These are phyloP conservation scores for Abortiporus biennis DNA, from an alignment of 1,284 basidiomycete species.

Conservation along the genomic window DNA sequence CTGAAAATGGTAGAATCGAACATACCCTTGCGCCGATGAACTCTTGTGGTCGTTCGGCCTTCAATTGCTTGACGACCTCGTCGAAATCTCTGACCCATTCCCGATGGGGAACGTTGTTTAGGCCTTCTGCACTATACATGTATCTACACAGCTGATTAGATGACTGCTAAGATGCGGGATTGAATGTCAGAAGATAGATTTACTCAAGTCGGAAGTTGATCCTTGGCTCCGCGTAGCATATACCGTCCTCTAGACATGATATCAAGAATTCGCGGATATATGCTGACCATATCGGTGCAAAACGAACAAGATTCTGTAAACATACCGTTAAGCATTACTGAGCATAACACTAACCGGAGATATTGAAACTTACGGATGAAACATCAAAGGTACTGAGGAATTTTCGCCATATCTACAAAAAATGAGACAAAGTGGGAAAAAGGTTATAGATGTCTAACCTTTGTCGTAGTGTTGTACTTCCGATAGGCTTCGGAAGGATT, in stretches of 20 bases:
- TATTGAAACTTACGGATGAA: conserved; percentile 32
- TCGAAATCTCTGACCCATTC: conserved; percentile 58
- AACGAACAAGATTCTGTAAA: conserved; percentile 44
- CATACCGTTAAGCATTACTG: no score
- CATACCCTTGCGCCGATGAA: conserved; percentile 61
- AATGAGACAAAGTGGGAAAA: not conserved
- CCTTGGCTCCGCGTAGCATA: conserved; percentile 67
- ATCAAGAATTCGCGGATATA: conserved; percentile 60
- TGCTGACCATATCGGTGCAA: conserved; percentile 47
- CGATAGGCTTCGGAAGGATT: conserved; percentile 64
- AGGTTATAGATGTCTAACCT: conserved; percentile 36
- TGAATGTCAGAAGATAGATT: conserved; percentile 3
- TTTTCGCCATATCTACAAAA: conserved; percentile 62
- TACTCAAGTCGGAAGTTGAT: conserved; percentile 63
- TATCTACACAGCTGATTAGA: conserved; percentile 16
- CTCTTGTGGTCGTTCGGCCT: conserved; percentile 45
- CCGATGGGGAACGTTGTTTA: conserved; percentile 50
- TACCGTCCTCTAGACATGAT: conserved; percentile 64
- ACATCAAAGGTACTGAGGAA: conserved; percentile 50
- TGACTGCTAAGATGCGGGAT: not conserved
- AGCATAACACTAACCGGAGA: not conserved
- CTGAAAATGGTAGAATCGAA: not conserved
- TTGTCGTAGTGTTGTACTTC: conserved; percentile 61
- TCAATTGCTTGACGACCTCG: conserved; percentile 48
- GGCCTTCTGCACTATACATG: conserved; percentile 53